Percentiles rank a stretch among this genome's conserved stretches.
phyloP scores from a whole-genome alignment of 2,329 filamentous ascomycete species.

The Sporothrix brasiliensis region DNA sequence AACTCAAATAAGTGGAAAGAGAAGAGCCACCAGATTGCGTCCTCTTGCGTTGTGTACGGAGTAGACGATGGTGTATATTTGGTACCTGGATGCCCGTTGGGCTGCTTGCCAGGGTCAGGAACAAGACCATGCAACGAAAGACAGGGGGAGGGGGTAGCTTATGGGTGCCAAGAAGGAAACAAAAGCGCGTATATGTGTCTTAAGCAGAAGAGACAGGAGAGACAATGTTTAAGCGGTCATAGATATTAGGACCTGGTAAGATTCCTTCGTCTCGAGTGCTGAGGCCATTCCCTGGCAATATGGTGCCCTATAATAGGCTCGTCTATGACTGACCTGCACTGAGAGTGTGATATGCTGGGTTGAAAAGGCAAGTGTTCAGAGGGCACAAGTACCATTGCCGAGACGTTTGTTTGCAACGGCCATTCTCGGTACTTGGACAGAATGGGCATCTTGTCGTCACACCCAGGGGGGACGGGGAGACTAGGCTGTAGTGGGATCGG shows the following conservation, averaged over 20 bases:
- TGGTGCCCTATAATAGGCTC: slow-evolving; percentile 33
- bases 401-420: slow-evolving; percentile 32
- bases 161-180: slow-evolving; percentile 21
- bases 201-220: background rate
- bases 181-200: background rate
- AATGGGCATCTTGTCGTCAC: slow-evolving; percentile 29
- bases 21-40: slow-evolving; percentile 23
- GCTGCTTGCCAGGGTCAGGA: slow-evolving; percentile 27
- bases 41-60: slow-evolving; percentile 18
- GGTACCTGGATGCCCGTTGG: slow-evolving; percentile 30
- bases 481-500: slow-evolving; percentile 1
- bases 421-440: slow-evolving; percentile 33
- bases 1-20: slow-evolving; percentile 6
- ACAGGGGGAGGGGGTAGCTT: slow-evolving; percentile 6
- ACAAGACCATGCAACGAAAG: slow-evolving; percentile 19
- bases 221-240: slow-evolving; percentile 30
- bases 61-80: slow-evolving; percentile 23
- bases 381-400: slow-evolving; percentile 26
- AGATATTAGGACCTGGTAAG: slow-evolving; percentile 32
- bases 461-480: slow-evolving; percentile 7
- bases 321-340: slow-evolving; percentile 24
- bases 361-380: slow-evolving; percentile 8
- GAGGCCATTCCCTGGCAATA: slow-evolving; percentile 26
- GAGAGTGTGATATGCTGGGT: slow-evolving; percentile 16
- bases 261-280: slow-evolving; percentile 31